Conservation (phyloP, 2,329 filamentous ascomycete species). For the Aspergillus unguis region DNA sequence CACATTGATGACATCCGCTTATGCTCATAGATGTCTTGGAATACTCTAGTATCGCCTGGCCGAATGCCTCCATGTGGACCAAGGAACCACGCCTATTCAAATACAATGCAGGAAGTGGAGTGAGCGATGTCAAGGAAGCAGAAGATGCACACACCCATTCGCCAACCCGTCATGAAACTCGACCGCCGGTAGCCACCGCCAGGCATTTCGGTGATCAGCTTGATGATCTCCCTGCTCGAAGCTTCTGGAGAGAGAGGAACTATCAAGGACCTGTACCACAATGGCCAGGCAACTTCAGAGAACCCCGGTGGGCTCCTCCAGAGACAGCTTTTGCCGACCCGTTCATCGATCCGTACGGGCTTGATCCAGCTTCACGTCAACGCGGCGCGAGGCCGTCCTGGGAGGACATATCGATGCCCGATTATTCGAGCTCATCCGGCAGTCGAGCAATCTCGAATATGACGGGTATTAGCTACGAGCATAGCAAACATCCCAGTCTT, state of each 20-base stretch:
- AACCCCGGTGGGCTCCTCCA: slow-evolving; percentile 29
- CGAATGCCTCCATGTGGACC: slow-evolving; percentile 68
- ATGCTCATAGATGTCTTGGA: slow-evolving; percentile 64
- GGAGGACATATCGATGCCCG: slow-evolving; percentile 50
- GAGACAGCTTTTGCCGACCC: slow-evolving; percentile 38
- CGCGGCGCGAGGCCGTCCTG: slow-evolving; percentile 36
- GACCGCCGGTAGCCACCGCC: slow-evolving; percentile 15
- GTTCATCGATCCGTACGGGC: slow-evolving; percentile 38
- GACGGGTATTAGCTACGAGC: slow-evolving; percentile 41
- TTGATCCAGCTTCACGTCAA: slow-evolving; percentile 26
- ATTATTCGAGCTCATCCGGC: slow-evolving; percentile 43
- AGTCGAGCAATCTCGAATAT: slow-evolving; percentile 42
- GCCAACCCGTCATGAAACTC: slow-evolving; percentile 45
- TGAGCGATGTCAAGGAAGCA: slow-evolving; percentile 42
- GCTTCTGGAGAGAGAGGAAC: slow-evolving; percentile 29
- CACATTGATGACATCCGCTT: slow-evolving; percentile 4
- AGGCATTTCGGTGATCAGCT: slow-evolving; percentile 16
- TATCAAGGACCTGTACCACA: slow-evolving; percentile 30
- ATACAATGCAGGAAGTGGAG: slow-evolving; percentile 26
- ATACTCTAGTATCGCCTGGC: slow-evolving; percentile 72
- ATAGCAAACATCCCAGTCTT: slow-evolving; percentile 40
- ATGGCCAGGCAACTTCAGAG: slow-evolving; percentile 22
- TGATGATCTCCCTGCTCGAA: slow-evolving; percentile 21
- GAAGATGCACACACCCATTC: slow-evolving; percentile 63
- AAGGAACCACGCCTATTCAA: slow-evolving; percentile 42